These are phyloP conservation scores for Yamadazyma friedrichii DNA, from an alignment of 1,139 yeast species.

Conservation along the genomic window DNA sequence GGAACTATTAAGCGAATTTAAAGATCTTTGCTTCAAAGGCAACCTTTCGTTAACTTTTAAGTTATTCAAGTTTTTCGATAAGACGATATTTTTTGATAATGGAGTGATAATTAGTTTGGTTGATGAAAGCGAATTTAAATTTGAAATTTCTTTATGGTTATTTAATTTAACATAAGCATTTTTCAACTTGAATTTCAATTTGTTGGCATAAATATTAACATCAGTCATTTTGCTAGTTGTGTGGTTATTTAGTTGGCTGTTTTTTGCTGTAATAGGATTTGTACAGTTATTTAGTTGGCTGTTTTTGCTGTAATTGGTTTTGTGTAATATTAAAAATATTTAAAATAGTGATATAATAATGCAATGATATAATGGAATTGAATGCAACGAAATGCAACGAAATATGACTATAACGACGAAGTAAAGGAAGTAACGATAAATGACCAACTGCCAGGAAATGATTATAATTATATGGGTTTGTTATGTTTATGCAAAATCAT, in stretches of 20 bases:
- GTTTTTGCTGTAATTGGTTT: not conserved
- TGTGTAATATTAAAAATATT: no score
- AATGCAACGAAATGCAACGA: no score
- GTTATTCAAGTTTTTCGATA: constrained; percentile 1
- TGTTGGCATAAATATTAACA: constrained; percentile 43
- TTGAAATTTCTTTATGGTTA: constrained; percentile 6
- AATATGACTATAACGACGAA: no score
- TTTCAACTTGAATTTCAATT: constrained; percentile 67
- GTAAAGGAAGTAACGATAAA: no score
- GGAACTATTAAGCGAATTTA: not conserved
- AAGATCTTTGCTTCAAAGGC: not conserved
- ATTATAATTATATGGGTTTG: no score
- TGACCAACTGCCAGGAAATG: no score
- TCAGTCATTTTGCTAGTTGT: constrained; percentile 2
- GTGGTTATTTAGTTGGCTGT: not conserved
- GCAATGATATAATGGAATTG: no score
- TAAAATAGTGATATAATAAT: no score
- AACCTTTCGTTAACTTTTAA: not conserved
- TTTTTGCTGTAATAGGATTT: not conserved
- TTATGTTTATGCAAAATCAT: no score
- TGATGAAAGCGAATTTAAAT: constrained; percentile 14
- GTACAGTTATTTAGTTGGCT: not conserved
- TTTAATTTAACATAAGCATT: constrained; percentile 76
- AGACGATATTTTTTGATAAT: constrained; percentile 7
- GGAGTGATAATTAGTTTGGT: constrained; percentile 18